These are phyloP conservation scores for Hypoxylon lienhwacheense DNA, from an alignment of 495 filamentous ascomycete species.

Conservation along the genomic window DNA sequence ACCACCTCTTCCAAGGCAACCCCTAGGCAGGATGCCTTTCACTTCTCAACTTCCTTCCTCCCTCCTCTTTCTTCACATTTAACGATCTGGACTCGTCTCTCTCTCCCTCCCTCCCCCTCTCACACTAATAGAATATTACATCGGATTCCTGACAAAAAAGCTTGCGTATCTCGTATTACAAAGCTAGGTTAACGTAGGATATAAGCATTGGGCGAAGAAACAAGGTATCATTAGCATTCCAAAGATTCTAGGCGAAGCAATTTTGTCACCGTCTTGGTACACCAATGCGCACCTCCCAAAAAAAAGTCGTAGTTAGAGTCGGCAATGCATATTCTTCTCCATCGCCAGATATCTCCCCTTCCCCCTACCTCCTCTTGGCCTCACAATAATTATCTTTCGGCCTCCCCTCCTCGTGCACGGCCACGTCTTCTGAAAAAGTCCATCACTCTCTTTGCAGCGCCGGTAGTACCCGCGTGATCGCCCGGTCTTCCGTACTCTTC, in stretches of 20 bases:
- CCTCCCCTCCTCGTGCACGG: slow-evolving; percentile 68
- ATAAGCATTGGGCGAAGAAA: slow-evolving; percentile 26
- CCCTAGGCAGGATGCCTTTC: too few species aligned
- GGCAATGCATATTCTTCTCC: too few species aligned
- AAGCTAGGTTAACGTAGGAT: slow-evolving; percentile 28
- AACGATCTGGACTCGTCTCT: slow-evolving; percentile 7
- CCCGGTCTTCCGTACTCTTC: slow-evolving; percentile 61
- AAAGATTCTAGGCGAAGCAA: slow-evolving; percentile 19
- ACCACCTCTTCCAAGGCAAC: too few species aligned
- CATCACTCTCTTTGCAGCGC: slow-evolving; percentile 90
- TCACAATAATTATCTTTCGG: slow-evolving; percentile 10
- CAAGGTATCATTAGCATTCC: slow-evolving; percentile 31
- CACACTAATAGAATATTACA: slow-evolving; percentile 30
- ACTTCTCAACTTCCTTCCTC: not conserved
- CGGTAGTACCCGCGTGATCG: slow-evolving; percentile 75
- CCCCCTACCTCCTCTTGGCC: too few species aligned
- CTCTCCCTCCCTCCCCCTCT: too few species aligned
- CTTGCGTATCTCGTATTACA: slow-evolving; percentile 31
- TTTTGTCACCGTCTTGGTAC: slow-evolving; percentile 21
- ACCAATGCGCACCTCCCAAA: slow-evolving; percentile 2
- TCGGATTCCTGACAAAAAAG: slow-evolving; percentile 16
- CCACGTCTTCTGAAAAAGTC: slow-evolving; percentile 92
- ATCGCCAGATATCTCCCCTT: too few species aligned
- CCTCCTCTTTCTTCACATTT: not conserved
- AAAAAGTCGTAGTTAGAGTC: slow-evolving; percentile 12